Conservation (phyloP, 2,329 filamentous ascomycete genomes). For the Fusarium bactridioides region DNA sequence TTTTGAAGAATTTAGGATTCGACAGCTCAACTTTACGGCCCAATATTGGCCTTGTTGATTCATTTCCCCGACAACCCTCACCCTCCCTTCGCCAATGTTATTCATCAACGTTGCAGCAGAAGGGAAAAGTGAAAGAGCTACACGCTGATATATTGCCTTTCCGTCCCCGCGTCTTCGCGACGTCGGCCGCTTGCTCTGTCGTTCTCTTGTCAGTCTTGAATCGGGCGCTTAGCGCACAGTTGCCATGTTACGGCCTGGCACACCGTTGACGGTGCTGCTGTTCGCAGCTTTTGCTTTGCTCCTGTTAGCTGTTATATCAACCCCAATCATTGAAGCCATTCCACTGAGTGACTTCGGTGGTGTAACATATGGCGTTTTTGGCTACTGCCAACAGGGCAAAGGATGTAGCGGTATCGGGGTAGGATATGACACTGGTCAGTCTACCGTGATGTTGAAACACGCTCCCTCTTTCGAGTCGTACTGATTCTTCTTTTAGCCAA, state of each 20-base stretch:
- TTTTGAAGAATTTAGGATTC: background rate
- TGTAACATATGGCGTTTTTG: constrained; percentile 90
- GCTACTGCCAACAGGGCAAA: constrained; percentile 72
- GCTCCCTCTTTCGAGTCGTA: background rate
- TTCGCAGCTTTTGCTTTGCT: constrained; percentile 85
- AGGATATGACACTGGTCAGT: constrained; percentile 85
- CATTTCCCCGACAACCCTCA: background rate
- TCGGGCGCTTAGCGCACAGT: constrained; percentile 39
- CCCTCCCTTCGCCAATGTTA: constrained; percentile 17
- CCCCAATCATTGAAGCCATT: constrained; percentile 85
- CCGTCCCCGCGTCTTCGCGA: constrained; percentile 34
- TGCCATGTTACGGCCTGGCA: constrained; percentile 89
- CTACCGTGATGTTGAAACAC: background rate
- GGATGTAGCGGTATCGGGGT: constrained; percentile 78
- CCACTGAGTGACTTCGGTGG: constrained; percentile 80
- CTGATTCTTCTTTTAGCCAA: constrained; percentile 33
- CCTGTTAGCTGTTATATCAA: constrained; percentile 87
- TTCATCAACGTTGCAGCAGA: constrained; percentile 1
- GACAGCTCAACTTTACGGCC: background rate
- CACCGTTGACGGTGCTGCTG: constrained; percentile 86
- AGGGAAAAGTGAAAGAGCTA: background rate
- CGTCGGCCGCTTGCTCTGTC: constrained; percentile 31
- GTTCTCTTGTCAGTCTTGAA: constrained; percentile 7
- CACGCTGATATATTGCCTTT: background rate
- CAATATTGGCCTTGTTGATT: background rate